Evolutionary conservation across 202 grass and related monocot genomes (phyloP).

Genomic region (Cymbopogon flexuosus): DNA sequence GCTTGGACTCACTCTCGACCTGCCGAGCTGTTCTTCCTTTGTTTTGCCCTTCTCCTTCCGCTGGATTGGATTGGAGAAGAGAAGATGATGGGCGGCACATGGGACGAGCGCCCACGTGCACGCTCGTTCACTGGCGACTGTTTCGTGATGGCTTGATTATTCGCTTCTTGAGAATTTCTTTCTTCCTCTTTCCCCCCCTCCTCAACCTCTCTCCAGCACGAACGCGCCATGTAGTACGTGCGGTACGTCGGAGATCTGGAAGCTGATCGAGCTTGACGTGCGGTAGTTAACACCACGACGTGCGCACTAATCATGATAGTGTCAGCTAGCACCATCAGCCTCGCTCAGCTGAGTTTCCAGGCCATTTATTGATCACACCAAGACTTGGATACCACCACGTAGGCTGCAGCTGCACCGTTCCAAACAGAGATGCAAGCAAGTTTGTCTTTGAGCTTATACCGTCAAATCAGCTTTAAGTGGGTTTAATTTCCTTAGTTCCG

Average conservation of each 20-base stretch:
- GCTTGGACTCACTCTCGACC: not conserved
- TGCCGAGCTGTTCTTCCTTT: not conserved
- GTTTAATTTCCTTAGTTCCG: too few relatives aligned
- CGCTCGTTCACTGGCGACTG: not conserved
- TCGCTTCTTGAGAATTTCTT: not conserved
- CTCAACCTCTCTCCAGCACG: not conserved
- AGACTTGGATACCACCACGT: too few relatives aligned
- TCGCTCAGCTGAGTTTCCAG: not conserved
- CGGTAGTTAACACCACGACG: not conserved
- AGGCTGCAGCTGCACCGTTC: too few relatives aligned
- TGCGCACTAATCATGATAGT: not conserved
- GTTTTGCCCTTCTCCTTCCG: not conserved
- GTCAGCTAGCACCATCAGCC: not conserved
- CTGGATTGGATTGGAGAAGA: not conserved
- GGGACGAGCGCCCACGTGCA: conserved; percentile 15
- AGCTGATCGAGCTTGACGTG: not conserved
- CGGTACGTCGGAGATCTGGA: not conserved
- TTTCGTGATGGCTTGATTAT: not conserved
- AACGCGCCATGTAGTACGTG: not conserved
- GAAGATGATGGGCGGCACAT: conserved; percentile 11
- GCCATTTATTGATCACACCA: not conserved
- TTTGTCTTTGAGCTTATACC: too few relatives aligned
- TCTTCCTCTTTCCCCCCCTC: not conserved
- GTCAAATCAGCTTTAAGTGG: too few relatives aligned
- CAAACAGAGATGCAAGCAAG: too few relatives aligned